These are phyloP conservation scores for Aspergillaceae sp. DNA, from an alignment of 2,329 filamentous ascomycete genomes.

Conservation along the genomic window DNA sequence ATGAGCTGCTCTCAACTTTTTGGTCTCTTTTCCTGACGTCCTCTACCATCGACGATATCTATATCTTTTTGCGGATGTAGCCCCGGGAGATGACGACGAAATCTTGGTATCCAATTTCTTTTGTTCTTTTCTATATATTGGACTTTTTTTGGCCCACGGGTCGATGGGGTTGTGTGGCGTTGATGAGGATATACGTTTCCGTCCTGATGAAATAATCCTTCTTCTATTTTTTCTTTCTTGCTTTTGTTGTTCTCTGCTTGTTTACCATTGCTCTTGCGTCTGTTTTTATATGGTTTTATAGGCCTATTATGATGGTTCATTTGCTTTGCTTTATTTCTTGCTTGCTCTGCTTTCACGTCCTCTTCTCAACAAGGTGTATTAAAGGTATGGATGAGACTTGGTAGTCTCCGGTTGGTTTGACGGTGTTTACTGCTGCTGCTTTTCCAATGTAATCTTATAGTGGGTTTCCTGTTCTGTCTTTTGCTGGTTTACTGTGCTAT, in stretches of 20 bases:
- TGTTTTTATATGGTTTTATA: too few species aligned
- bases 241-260: too few species aligned
- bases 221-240: constrained; percentile 1
- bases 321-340: too few species aligned
- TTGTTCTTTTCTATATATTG: constrained; percentile 5
- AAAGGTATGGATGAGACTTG: not conserved
- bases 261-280: too few species aligned
- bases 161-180: not conserved
- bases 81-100: not conserved
- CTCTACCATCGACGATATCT: not conserved
- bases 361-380: not conserved
- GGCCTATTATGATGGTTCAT: too few species aligned
- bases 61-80: not conserved
- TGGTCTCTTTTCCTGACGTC: constrained; percentile 3
- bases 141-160: constrained; percentile 3
- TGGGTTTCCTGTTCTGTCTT: too few species aligned
- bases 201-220: constrained; percentile 2
- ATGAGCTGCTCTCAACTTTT: constrained; percentile 1
- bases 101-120: constrained; percentile 8
- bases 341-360: too few species aligned
- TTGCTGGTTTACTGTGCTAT: not conserved
- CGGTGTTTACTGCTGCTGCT: not conserved
- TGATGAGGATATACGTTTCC: not conserved
- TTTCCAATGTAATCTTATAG: not conserved
- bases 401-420: not conserved